These are phyloP conservation scores for Talaromyces marneffei DNA, from an alignment of 2,329 filamentous ascomycete species.

Conservation along the genomic window DNA sequence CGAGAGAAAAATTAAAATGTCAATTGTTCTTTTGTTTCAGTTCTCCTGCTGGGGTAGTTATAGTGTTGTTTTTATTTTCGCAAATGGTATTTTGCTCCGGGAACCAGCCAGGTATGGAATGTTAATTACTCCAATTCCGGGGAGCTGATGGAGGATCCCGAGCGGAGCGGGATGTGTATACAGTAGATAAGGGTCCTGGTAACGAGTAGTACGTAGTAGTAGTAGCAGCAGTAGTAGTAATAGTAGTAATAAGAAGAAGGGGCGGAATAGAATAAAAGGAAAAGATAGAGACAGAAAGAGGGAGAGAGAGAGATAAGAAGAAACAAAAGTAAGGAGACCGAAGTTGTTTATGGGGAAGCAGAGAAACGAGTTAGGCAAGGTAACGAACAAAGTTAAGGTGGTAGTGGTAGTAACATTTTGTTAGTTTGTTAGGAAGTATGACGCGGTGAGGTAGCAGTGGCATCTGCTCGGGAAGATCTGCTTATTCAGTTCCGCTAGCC, in stretches of 20 bases:
- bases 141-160: not conserved
- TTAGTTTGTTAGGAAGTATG: conserved; percentile 10
- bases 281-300: not conserved
- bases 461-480: not conserved
- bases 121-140: conserved; percentile 6
- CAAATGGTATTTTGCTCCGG: conserved; percentile 7
- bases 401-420: conserved; percentile 8
- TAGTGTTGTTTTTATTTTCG: conserved; percentile 2
- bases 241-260: not conserved
- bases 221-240: no score
- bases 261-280: not conserved
- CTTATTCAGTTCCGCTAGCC: not conserved
- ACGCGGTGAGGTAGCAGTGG: conserved; percentile 14
- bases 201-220: no score
- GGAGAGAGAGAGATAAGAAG: not conserved
- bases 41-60: not conserved
- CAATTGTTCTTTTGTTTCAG: not conserved
- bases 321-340: not conserved
- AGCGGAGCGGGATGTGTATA: not conserved
- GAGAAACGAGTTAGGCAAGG: conserved; percentile 2
- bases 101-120: conserved; percentile 13
- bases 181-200: not conserved
- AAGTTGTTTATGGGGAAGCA: not conserved
- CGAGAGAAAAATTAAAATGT: not conserved
- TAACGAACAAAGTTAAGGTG: conserved; percentile 4